Evolutionary conservation across 805 yeast genomes (phyloP).

Genomic region (Kodamaea sagamina): DNA sequence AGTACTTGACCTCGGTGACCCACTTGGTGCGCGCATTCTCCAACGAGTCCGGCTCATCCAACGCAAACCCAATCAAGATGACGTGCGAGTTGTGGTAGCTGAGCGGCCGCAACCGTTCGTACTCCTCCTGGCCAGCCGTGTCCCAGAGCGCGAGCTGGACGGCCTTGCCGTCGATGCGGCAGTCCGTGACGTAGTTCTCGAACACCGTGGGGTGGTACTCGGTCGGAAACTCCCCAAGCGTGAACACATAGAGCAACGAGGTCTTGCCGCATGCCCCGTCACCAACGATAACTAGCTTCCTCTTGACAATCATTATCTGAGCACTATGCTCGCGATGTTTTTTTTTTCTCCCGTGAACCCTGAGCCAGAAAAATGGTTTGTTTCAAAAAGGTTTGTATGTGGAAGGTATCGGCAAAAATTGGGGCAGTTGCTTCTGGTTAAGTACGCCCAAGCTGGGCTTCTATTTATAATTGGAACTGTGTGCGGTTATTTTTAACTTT

Average conservation of each 20-base stretch:
- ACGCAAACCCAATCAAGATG: conserved; percentile 81
- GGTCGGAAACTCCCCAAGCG: conserved; percentile 89
- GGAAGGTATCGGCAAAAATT: not conserved
- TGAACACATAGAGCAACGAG: conserved; percentile 84
- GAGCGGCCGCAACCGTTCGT: conserved; percentile 84
- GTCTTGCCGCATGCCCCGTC: conserved; percentile 97
- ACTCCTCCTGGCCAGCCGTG: conserved; percentile 96
- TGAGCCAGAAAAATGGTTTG: not conserved
- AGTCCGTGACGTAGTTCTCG: conserved; percentile 91
- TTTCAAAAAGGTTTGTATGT: conserved; percentile 1
- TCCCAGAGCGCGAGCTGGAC: conserved; percentile 91
- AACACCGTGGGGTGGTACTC: conserved; percentile 94
- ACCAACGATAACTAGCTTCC: conserved; percentile 88
- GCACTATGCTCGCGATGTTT: not conserved
- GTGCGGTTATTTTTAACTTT: conserved; percentile 2
- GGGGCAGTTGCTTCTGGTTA: not conserved
- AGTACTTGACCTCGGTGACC: conserved; percentile 78
- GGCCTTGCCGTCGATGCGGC: conserved; percentile 90
- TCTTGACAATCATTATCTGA: conserved; percentile 20
- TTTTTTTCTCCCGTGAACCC: conserved; percentile 2
- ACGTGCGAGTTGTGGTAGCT: conserved; percentile 87
- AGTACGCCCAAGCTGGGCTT: not conserved
- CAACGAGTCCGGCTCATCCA: conserved; percentile 81
- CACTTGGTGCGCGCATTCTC: conserved; percentile 83
- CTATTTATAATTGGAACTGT: not conserved